phyloP scores from a whole-genome alignment of 805 yeast genomes.

The Barnettozyma pratensis region DNA sequence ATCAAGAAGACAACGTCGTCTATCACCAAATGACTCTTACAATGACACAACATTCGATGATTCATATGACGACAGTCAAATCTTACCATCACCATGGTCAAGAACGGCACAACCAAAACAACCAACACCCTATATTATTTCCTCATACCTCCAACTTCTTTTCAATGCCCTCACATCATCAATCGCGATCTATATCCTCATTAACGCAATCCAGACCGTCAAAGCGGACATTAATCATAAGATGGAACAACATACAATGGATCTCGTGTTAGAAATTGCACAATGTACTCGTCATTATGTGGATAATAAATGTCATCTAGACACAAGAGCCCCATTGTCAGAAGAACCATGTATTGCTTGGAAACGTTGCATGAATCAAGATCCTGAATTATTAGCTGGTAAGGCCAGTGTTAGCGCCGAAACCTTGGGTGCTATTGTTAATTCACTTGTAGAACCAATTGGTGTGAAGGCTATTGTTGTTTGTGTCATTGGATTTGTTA shows the following conservation, averaged over 20 bases:
- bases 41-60: constrained; percentile 2
- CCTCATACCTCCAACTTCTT: constrained; percentile 56
- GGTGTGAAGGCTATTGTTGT: constrained; percentile 53
- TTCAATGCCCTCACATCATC: constrained; percentile 44
- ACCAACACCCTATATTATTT: constrained; percentile 48
- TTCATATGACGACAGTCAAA: constrained; percentile 9
- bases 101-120: constrained; percentile 44
- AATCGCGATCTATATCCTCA: constrained; percentile 39
- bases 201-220: constrained; percentile 42
- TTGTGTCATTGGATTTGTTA: constrained; percentile 31
- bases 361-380: constrained; percentile 62
- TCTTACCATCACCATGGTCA: constrained; percentile 60
- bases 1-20: background rate
- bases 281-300: constrained; percentile 47
- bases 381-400: constrained; percentile 37
- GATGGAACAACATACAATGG: constrained; percentile 42
- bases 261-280: constrained; percentile 45
- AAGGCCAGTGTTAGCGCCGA: constrained; percentile 57
- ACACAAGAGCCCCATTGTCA: constrained; percentile 52
- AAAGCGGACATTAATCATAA: constrained; percentile 48
- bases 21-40: background rate
- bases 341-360: constrained; percentile 53
- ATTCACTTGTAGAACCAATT: constrained; percentile 63
- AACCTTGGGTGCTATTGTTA: constrained; percentile 54
- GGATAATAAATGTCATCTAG: constrained; percentile 54